Percentiles rank a stretch among this genome's conserved stretches.
Evolutionary conservation across 345 rosid species (phyloP).

Genomic region (Schrenkiella parvula): DNA sequence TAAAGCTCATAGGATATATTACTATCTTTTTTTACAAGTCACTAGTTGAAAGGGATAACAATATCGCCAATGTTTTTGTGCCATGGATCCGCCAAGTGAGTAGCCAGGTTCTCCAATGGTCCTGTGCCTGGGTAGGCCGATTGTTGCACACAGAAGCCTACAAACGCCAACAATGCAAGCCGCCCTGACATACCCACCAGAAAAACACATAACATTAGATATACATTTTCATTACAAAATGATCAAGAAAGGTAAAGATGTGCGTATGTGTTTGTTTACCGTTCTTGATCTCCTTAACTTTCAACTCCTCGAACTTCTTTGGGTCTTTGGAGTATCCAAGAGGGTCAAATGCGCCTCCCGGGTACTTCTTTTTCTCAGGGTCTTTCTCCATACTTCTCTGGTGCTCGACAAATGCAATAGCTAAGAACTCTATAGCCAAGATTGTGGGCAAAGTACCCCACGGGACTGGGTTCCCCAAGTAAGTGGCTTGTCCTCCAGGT

Average conservation of each 20-base stretch:
- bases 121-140: conserved; percentile 98
- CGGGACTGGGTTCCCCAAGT: conserved; percentile 91
- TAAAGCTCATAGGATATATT: conserved; percentile 23
- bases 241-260: neutral
- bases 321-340: conserved; percentile 98
- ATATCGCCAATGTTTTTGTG: conserved; percentile 88
- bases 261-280: conserved; percentile 37
- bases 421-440: conserved; percentile 74
- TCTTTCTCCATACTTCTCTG: conserved; percentile 99
- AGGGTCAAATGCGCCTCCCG: conserved; percentile 97
- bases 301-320: conserved; percentile 77
- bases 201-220: conserved; percentile 4
- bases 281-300: conserved; percentile 91
- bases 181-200: conserved; percentile 50
- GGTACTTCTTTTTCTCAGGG: conserved; percentile 93
- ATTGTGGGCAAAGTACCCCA: conserved; percentile 96
- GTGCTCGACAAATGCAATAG: conserved; percentile 92
- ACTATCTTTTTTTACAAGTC: conserved; percentile 27
- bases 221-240: neutral
- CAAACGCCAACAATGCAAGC: conserved; percentile 86
- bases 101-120: conserved; percentile 95
- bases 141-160: conserved; percentile 92
- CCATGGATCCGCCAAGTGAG: conserved; percentile 98
- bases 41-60: conserved; percentile 51
- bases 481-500: conserved; percentile 97